Conservation (phyloP, 2,329 filamentous ascomycete species). For the Alternaria ventricosa region DNA sequence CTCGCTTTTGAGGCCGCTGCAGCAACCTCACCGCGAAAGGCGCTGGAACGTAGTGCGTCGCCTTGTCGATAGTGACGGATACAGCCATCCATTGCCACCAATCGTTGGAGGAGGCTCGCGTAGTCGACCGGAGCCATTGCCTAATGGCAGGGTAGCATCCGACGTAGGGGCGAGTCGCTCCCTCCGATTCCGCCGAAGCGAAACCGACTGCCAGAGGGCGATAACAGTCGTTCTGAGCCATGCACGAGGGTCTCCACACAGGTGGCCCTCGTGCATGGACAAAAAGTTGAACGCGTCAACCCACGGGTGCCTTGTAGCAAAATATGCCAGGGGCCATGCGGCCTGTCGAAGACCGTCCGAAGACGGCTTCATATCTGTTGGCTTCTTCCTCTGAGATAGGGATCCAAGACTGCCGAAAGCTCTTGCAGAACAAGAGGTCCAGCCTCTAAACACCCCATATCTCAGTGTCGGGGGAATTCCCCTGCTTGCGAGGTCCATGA, state of each 20-base stretch:
- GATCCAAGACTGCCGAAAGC: slow-evolving; percentile 28
- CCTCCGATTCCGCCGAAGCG: background rate
- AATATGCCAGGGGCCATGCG: slow-evolving; percentile 39
- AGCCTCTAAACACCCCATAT: slow-evolving; percentile 29
- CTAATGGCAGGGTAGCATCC: background rate
- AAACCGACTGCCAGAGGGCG: background rate
- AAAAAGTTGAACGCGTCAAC: background rate
- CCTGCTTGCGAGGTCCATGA: slow-evolving; percentile 34
- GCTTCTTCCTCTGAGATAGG: slow-evolving; percentile 38
- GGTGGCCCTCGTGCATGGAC: background rate
- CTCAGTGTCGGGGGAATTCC: slow-evolving; percentile 32
- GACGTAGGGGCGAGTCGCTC: background rate
- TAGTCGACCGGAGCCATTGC: background rate
- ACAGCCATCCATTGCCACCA: background rate
- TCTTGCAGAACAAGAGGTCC: slow-evolving; percentile 27
- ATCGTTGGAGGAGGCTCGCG: background rate
- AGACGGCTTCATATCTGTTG: slow-evolving; percentile 39
- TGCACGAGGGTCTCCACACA: background rate
- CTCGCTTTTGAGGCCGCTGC: background rate
- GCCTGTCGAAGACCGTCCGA: slow-evolving; percentile 34
- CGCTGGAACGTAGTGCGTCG: background rate
- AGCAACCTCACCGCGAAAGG: slow-evolving; percentile 3
- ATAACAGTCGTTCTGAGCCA: background rate
- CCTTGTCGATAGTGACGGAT: background rate
- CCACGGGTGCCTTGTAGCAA: slow-evolving; percentile 37